Evolutionary conservation across 73 alveolate genomes (phyloP).

Genomic region (Paramecium primaurelia): DNA sequence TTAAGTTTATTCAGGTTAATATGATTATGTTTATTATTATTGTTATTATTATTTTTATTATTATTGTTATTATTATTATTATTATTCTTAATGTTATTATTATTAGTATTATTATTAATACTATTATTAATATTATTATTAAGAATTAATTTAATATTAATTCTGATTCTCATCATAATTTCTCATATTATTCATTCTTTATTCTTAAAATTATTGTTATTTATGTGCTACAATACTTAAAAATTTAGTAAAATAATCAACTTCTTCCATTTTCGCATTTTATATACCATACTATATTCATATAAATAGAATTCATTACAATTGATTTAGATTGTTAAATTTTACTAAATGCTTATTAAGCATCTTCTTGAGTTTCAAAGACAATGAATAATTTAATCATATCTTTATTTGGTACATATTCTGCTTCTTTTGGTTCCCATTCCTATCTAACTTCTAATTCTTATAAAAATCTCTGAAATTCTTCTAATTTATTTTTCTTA

Average conservation of each 20-base stretch:
- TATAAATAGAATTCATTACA: background rate
- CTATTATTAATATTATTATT: background rate
- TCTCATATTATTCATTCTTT: background rate
- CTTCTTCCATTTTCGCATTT: constrained; percentile 1
- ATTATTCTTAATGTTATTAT: no score
- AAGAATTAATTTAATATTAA: background rate
- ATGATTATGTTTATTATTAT: background rate
- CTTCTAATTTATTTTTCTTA: background rate
- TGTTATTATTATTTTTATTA: background rate
- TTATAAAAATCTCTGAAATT: background rate
- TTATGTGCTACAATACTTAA: background rate
- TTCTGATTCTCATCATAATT: background rate
- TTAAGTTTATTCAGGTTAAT: background rate
- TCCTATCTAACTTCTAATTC: constrained; percentile 26
- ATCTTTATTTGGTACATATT: background rate
- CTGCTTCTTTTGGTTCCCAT: background rate
- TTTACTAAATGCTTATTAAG: background rate
- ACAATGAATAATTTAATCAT: background rate
- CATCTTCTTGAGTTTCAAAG: background rate
- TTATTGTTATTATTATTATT: background rate
- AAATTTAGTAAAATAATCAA: background rate
- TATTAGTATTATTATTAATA: no score
- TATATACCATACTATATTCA: background rate
- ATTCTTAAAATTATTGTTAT: background rate
- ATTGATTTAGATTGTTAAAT: background rate